Conservation (phyloP, 1,284 basidiomycete species). For the Sporisorium scitamineum region DNA sequence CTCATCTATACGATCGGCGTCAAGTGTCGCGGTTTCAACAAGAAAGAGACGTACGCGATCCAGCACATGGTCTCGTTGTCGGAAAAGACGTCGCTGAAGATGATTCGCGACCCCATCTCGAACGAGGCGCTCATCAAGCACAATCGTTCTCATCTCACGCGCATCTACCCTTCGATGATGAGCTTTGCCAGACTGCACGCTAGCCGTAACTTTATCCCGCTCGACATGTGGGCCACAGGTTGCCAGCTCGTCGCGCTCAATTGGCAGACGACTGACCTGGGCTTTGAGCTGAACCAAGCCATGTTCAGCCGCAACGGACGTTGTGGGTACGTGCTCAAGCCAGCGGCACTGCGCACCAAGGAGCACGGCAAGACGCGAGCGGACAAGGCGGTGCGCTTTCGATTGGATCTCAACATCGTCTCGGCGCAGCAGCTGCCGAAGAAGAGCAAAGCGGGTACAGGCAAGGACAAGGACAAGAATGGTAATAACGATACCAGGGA, state of each 20-base stretch:
- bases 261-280: conserved; percentile 83
- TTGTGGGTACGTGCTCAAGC: conserved; percentile 91
- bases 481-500: conserved; percentile 35
- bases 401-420: conserved; percentile 73
- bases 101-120: conserved; percentile 46
- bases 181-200: conserved; percentile 68
- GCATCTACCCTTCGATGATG: conserved; percentile 89
- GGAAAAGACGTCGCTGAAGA: conserved; percentile 74
- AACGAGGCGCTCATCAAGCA: conserved; percentile 84
- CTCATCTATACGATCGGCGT: conserved; percentile 96
- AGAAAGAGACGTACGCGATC: conserved; percentile 85
- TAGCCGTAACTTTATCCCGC: conserved; percentile 84
- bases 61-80: conserved; percentile 94
- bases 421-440: conserved; percentile 91
- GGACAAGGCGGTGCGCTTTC: conserved; percentile 43
- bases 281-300: conserved; percentile 87
- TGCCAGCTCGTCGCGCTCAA: conserved; percentile 96
- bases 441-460: conserved; percentile 36
- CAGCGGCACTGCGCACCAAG: conserved; percentile 78
- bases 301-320: conserved; percentile 91
- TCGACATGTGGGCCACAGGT: conserved; percentile 89
- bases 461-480: conserved; percentile 51
- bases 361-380: conserved; percentile 52
- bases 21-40: conserved; percentile 91
- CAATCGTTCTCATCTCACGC: conserved; percentile 83